Evolutionary conservation across 306 rosid species (phyloP), one percentile per base, ranked within the genome.

Genomic region (Alnus glutinosa): DNA sequence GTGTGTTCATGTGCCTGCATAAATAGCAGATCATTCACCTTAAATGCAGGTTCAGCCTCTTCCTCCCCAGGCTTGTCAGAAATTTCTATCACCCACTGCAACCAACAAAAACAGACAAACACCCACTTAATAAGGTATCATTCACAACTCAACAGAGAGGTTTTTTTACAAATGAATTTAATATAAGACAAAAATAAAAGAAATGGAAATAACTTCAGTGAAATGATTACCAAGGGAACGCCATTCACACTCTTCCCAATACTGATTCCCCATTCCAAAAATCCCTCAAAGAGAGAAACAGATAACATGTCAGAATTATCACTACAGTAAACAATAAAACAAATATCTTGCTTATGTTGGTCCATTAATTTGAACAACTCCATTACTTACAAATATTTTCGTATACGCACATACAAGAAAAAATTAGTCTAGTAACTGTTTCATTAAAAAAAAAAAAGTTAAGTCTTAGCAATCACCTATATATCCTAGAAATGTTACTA

Each of bases 61-160:
- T 89, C 90, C 80, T 87, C 86, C 57, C 98, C 98, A 1, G 98
- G 94, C 87, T 89, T 92, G 90, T 95, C 97, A 75, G 98, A 92
- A 86, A 95, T 92, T 90, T 95, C 98, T 75, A 95, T 95, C 70
- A 88, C 98, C 98, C 90, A 92, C 98, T 95, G 78, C 77, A 78
- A 23, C 66, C 52, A 83, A 81, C 52, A 16, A 73, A 73, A 82
- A 61, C 75, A 76, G 55, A 68, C 16, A 37, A 67, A 23, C 55
- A 75, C 14, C 55, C 74, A 80, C 69, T 78, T 47, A 58, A 47
- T 59, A 82, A 15, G 55, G 81, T 81, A 74, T 8, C 28, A 48
- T 10, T 75, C 52, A 64, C 48, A 30, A 39, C 37, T 46, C 44
- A 42, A 73, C 19, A 39, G 14, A 9, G 15, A 62, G 61, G 49